Percentiles rank a stretch among this genome's conserved stretches.
phyloP scores from a whole-genome alignment of 2,329 filamentous ascomycete genomes.

The Fusarium nematophilum region DNA sequence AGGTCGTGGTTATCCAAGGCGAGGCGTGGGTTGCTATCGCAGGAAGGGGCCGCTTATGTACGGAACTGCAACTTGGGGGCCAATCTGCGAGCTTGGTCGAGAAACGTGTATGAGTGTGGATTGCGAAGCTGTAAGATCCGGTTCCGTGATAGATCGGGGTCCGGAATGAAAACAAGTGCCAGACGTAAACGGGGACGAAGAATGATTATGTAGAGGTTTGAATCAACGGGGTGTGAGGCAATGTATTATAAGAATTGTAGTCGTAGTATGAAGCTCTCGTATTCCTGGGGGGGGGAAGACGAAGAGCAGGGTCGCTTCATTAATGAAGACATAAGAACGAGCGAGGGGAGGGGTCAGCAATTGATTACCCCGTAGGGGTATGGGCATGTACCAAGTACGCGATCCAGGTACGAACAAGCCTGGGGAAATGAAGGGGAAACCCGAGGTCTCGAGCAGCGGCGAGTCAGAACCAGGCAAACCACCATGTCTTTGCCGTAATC shows the following conservation, averaged over 20 bases:
- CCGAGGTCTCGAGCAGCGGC: slow-evolving; percentile 17
- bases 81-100: slow-evolving; percentile 36
- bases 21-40: slow-evolving; percentile 2
- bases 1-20: slow-evolving; percentile 28
- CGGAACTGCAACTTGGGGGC: slow-evolving; percentile 8
- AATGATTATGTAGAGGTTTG: slow-evolving; percentile 5
- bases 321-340: slow-evolving; percentile 34
- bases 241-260: slow-evolving; percentile 26
- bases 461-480: slow-evolving; percentile 33
- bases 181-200: not conserved
- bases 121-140: slow-evolving; percentile 17
- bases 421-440: slow-evolving; percentile 38
- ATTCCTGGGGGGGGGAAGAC: slow-evolving; percentile 15
- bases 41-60: slow-evolving; percentile 12
- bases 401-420: slow-evolving; percentile 29
- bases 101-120: slow-evolving; percentile 38
- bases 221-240: slow-evolving; percentile 14
- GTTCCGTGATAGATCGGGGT: slow-evolving; percentile 3
- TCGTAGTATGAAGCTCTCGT: slow-evolving; percentile 33
- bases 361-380: slow-evolving; percentile 26
- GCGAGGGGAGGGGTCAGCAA: slow-evolving; percentile 40
- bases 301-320: slow-evolving; percentile 33
- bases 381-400: slow-evolving; percentile 34
- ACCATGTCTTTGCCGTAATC: slow-evolving; percentile 16
- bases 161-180: not conserved